Percentiles rank a stretch among this genome's conserved stretches.
Evolutionary conservation across 1,139 yeast species (phyloP).

Genomic region (Barnettozyma hawaiiensis): DNA sequence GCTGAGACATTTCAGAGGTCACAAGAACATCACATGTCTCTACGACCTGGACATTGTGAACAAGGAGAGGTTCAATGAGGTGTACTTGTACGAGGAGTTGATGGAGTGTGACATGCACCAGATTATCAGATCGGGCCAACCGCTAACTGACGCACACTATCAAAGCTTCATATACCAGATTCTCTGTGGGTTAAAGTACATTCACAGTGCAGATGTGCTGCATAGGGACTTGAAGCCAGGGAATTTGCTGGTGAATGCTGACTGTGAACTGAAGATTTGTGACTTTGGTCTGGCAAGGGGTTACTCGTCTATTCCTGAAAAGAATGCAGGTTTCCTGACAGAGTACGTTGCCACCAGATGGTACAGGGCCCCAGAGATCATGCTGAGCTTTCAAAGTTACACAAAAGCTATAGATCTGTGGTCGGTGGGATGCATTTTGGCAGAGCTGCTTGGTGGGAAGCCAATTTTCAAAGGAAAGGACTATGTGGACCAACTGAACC

Average conservation of each 20-base stretch:
- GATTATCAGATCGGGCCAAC: constrained; percentile 88
- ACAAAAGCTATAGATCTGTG: constrained; percentile 95
- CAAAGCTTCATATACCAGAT: constrained; percentile 91
- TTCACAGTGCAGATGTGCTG: constrained; percentile 92
- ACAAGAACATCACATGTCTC: constrained; percentile 86
- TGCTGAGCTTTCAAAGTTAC: constrained; percentile 88
- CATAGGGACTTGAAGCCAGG: constrained; percentile 96
- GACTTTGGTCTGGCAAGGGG: constrained; percentile 97
- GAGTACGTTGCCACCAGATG: constrained; percentile 97
- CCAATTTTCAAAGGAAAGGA: constrained; percentile 93
- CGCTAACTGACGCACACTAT: constrained; percentile 90
- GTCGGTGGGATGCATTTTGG: constrained; percentile 96
- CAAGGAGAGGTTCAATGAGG: constrained; percentile 78
- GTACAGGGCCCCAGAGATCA: constrained; percentile 98
- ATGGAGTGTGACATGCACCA: constrained; percentile 99
- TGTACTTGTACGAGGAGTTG: constrained; percentile 86
- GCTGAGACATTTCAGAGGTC: constrained; percentile 86
- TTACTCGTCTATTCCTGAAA: constrained; percentile 77
- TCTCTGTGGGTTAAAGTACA: constrained; percentile 86
- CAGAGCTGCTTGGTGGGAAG: constrained; percentile 86
- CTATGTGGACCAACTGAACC: constrained; percentile 91
- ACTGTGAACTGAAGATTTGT: constrained; percentile 92
- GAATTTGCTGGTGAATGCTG: constrained; percentile 86
- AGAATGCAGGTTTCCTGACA: constrained; percentile 86
- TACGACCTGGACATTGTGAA: constrained; percentile 90